These are phyloP conservation scores for Candida corydali DNA, from an alignment of 805 yeast species.

Conservation along the genomic window DNA sequence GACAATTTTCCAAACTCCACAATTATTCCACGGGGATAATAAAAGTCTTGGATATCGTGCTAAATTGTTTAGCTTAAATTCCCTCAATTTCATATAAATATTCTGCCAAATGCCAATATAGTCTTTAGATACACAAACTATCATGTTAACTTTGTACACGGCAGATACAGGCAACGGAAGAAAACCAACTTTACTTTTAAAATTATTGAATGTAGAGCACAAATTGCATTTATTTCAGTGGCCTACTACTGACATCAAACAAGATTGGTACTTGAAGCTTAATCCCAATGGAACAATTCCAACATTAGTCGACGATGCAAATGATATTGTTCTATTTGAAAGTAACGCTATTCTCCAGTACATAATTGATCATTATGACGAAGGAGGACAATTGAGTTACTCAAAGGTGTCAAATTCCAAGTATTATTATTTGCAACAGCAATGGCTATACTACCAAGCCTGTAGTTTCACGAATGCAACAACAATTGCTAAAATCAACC, in stretches of 20 bases:
- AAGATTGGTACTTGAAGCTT: constrained; percentile 51
- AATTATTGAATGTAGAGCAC: constrained; percentile 1
- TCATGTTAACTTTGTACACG: constrained; percentile 5
- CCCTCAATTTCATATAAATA: too few relatives aligned
- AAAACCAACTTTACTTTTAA: constrained; percentile 2
- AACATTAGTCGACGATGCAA: constrained; percentile 33
- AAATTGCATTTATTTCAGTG: constrained; percentile 2
- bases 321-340: constrained; percentile 42
- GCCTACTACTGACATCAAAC: constrained; percentile 25
- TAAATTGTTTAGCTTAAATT: too few relatives aligned
- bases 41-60: too few relatives aligned
- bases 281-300: constrained; percentile 66
- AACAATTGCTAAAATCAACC: not conserved
- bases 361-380: constrained; percentile 56
- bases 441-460: constrained; percentile 5
- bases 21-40: too few relatives aligned
- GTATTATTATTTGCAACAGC: not conserved
- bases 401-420: constrained; percentile 29
- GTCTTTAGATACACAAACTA: too few relatives aligned
- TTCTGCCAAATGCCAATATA: too few relatives aligned
- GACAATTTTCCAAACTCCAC: too few relatives aligned
- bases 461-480: constrained; percentile 2
- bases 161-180: constrained; percentile 8
- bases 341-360: constrained; percentile 58
- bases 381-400: constrained; percentile 42